Percentiles rank a stretch among this genome's conserved stretches.
These are phyloP conservation scores for Dipodascus geniculatus DNA, from an alignment of 805 yeast species.

Conservation along the genomic window DNA sequence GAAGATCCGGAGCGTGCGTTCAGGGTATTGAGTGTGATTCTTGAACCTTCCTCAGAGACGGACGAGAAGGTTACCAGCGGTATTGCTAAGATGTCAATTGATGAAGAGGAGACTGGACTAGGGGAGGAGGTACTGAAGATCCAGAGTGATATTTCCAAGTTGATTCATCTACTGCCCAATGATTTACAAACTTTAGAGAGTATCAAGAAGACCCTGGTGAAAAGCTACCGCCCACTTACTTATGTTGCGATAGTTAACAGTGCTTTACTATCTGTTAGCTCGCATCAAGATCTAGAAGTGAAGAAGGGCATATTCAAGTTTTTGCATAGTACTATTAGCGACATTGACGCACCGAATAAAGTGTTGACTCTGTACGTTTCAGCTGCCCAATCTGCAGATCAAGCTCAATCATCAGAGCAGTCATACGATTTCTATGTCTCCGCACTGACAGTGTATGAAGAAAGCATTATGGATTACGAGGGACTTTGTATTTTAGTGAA, in stretches of 20 bases:
- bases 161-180: not conserved
- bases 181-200: not conserved
- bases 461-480: conserved; percentile 32
- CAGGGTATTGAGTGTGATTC: not conserved
- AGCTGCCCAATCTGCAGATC: conserved; percentile 67
- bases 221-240: not conserved
- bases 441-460: conserved; percentile 71
- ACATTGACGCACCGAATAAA: conserved; percentile 31
- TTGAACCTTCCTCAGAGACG: not conserved
- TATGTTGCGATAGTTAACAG: not conserved
- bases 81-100: not conserved
- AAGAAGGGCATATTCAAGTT: conserved; percentile 49
- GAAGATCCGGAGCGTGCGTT: not conserved
- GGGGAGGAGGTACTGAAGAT: not conserved
- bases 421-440: conserved; percentile 79
- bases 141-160: not conserved
- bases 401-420: conserved; percentile 49
- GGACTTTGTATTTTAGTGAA: not conserved
- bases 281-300: conserved; percentile 8
- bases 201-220: not conserved
- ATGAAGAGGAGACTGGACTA: not conserved
- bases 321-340: conserved; percentile 53
- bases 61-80: not conserved
- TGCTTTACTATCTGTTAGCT: not conserved
- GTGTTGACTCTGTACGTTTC: conserved; percentile 36